Evolutionary conservation across 106 monocot genomes (phyloP).

Genomic region (Dendrobium nobile): DNA sequence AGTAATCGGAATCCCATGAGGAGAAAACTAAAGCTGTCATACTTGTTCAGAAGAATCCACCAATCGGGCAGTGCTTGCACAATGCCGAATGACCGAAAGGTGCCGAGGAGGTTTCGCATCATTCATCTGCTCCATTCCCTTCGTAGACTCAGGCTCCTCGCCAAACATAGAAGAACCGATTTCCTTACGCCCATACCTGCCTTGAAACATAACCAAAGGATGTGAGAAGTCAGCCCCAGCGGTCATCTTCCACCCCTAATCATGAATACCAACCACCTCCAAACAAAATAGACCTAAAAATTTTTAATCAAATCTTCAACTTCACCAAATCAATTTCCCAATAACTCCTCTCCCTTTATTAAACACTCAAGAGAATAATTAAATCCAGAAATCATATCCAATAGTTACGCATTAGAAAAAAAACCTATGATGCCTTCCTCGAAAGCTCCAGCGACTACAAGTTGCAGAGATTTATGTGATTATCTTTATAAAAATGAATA

Average conservation of each 20-base stretch:
- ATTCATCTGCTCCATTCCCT: conserved; percentile 28
- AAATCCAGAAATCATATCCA: not conserved
- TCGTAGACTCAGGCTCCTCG: conserved; percentile 20
- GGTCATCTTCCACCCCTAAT: conserved; percentile 7
- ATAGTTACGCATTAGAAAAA: not conserved
- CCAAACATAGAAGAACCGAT: conserved; percentile 10
- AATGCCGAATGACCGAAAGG: conserved; percentile 45
- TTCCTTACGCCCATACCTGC: conserved; percentile 11
- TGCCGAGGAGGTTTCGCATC: conserved; percentile 43
- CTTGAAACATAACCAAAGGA: conserved; percentile 22
- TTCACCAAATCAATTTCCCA: not conserved
- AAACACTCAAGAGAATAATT: not conserved
- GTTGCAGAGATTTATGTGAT: not conserved
- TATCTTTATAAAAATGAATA: not conserved
- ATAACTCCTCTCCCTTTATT: not conserved
- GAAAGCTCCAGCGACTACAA: not conserved
- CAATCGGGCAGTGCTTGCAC: conserved; percentile 30
- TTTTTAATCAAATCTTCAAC: not conserved
- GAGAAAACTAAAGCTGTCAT: not conserved
- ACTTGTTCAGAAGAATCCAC: conserved; percentile 17
- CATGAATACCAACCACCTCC: not conserved
- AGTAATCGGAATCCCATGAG: not conserved
- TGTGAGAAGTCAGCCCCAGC: conserved; percentile 7
- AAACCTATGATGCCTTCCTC: not conserved
- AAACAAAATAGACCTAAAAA: not conserved